These are phyloP conservation scores for Calocybe indica DNA, from an alignment of 768 basidiomycete genomes.

Conservation along the genomic window DNA sequence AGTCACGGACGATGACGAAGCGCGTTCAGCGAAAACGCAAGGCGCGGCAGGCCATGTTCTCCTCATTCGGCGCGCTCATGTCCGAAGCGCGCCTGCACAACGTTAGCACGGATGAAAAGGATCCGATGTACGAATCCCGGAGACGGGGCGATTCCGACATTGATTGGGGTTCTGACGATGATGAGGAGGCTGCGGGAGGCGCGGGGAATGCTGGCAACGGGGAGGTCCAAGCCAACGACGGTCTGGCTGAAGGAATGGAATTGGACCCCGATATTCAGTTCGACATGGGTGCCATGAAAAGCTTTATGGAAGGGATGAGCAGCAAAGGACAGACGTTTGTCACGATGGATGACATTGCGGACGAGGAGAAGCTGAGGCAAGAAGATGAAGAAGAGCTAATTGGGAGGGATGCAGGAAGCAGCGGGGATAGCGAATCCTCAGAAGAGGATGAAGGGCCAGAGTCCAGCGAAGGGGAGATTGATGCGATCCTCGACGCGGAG, in stretches of 20 bases:
- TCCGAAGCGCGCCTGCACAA: conserved; percentile 43
- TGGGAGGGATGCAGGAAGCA: conserved; percentile 42
- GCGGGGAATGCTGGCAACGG: background rate
- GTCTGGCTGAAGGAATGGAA: background rate
- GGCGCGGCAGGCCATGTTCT: conserved; percentile 29
- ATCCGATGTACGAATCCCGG: background rate
- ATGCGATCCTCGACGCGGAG: conserved; percentile 36
- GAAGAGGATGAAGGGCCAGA: conserved; percentile 14
- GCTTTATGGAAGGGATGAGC: conserved; percentile 18
- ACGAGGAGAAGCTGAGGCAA: conserved; percentile 47
- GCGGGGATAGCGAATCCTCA: conserved; percentile 23
- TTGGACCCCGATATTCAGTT: background rate
- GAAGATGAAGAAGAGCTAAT: conserved; percentile 43
- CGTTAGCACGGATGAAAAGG: background rate
- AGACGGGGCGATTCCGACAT: conserved; percentile 14
- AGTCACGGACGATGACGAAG: conserved; percentile 15
- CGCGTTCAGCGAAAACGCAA: conserved; percentile 16
- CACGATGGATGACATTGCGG: conserved; percentile 34
- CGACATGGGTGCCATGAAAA: conserved; percentile 11
- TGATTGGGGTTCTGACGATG: conserved; percentile 6
- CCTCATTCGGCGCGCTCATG: conserved; percentile 47
- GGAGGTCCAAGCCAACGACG: background rate
- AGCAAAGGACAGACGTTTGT: conserved; percentile 13
- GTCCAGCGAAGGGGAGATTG: conserved; percentile 20
- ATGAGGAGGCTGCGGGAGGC: background rate